These are phyloP conservation scores for Tuber magnatum DNA, from an alignment of 495 filamentous ascomycete genomes.

Conservation along the genomic window DNA sequence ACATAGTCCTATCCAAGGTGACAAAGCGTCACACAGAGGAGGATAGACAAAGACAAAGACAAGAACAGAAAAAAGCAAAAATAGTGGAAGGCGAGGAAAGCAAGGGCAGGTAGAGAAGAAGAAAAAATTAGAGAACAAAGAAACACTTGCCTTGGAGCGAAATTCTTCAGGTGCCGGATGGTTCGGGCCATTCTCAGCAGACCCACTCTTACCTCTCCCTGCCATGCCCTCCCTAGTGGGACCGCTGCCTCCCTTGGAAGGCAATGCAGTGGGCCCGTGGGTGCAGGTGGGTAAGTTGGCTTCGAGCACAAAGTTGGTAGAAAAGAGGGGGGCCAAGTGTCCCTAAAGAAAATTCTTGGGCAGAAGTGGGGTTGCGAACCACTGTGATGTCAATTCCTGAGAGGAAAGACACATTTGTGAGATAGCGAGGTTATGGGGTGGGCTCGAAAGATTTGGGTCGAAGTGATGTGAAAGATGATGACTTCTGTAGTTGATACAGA, in stretches of 20 bases:
- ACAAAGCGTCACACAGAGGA: neutral
- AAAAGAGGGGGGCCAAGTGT: slow-evolving; percentile 13
- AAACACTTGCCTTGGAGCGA: slow-evolving; percentile 30
- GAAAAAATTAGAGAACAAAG: slow-evolving; percentile 11
- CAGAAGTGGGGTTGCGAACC: slow-evolving; percentile 35
- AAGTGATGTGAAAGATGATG: slow-evolving; percentile 13
- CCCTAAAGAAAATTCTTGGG: slow-evolving; percentile 27
- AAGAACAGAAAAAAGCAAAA: slow-evolving; percentile 1
- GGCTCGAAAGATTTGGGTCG: slow-evolving; percentile 6
- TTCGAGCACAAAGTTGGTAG: slow-evolving; percentile 6
- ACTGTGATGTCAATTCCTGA: slow-evolving; percentile 36
- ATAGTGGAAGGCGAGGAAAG: slow-evolving; percentile 18
- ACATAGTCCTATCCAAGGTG: slow-evolving; percentile 11
- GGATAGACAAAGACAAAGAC: neutral
- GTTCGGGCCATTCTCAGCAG: slow-evolving; percentile 22
- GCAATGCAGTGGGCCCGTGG: slow-evolving; percentile 14
- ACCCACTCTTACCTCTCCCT: slow-evolving; percentile 24
- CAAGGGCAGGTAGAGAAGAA: neutral
- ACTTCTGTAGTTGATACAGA: slow-evolving; percentile 9
- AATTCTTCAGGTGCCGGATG: slow-evolving; percentile 18
- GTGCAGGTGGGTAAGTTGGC: slow-evolving; percentile 5
- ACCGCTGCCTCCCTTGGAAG: slow-evolving; percentile 23
- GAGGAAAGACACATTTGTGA: slow-evolving; percentile 35
- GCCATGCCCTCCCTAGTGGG: slow-evolving; percentile 28
- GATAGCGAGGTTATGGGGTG: slow-evolving; percentile 15